Evolutionary conservation across 768 basidiomycete species (phyloP).

Genomic region (Mycena pura): DNA sequence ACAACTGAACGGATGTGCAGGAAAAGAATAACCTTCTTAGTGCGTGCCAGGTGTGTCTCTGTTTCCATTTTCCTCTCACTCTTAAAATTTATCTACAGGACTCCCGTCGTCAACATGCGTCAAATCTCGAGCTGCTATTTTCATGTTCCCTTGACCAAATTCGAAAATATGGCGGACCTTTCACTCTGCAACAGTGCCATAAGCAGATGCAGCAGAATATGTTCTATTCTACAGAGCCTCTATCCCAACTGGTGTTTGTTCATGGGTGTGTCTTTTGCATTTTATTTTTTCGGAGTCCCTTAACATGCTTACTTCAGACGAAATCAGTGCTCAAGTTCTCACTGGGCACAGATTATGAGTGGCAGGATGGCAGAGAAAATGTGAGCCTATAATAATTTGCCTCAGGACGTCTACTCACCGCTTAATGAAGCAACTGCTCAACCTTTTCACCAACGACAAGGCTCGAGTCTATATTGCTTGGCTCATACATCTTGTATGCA

Average conservation of each 20-base stretch:
- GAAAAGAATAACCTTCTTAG: constrained; percentile 24
- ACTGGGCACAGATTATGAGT: too few species aligned
- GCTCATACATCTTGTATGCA: background rate
- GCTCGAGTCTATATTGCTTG: background rate
- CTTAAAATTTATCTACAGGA: constrained; percentile 20
- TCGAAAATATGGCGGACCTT: constrained; percentile 34
- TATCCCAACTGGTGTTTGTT: background rate
- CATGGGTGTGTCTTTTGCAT: background rate
- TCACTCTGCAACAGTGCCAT: constrained; percentile 34
- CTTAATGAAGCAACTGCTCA: too few species aligned
- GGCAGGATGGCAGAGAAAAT: too few species aligned
- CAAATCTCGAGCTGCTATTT: constrained; percentile 35
- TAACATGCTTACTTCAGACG: too few species aligned
- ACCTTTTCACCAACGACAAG: too few species aligned
- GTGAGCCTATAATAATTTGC: too few species aligned
- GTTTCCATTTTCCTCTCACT: background rate
- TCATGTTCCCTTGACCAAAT: constrained; percentile 28
- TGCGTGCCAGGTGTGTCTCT: constrained; percentile 28
- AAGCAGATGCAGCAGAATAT: constrained; percentile 38
- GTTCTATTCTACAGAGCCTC: constrained; percentile 30
- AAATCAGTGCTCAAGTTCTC: too few species aligned
- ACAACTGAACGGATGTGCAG: constrained; percentile 31
- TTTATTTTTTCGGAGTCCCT: background rate
- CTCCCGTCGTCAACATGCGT: constrained; percentile 32
- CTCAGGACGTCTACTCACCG: too few species aligned